Evolutionary conservation across 176 grass and related monocot genomes (phyloP).

Genomic region (Leersia perrieri): DNA sequence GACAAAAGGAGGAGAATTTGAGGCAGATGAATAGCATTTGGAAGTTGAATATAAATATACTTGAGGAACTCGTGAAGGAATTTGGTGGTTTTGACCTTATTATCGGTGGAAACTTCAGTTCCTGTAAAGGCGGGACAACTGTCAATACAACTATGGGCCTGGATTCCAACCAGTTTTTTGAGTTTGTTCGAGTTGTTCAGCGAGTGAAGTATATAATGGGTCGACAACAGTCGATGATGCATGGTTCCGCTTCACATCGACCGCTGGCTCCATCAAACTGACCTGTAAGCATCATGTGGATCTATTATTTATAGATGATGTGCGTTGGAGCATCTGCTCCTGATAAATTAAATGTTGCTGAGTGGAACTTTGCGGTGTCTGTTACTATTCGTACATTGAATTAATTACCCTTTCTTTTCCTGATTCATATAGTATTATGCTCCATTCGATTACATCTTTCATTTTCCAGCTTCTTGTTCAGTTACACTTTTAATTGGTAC

Average conservation of each 20-base stretch:
- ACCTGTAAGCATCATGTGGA: background rate
- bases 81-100: conserved; percentile 86
- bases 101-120: conserved; percentile 46
- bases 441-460: background rate
- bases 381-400: background rate
- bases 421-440: background rate
- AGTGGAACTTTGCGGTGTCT: background rate
- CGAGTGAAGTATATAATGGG: conserved; percentile 54
- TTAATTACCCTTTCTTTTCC: background rate
- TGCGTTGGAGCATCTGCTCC: background rate
- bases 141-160: conserved; percentile 62
- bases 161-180: conserved; percentile 53
- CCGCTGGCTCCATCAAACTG: background rate
- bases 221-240: conserved; percentile 15
- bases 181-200: conserved; percentile 69
- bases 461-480: background rate
- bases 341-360: background rate
- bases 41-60: conserved; percentile 40
- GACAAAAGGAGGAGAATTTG: conserved; percentile 54
- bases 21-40: conserved; percentile 51
- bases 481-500: background rate
- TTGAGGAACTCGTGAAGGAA: conserved; percentile 43
- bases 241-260: background rate
- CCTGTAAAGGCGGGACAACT: conserved; percentile 34
- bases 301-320: conserved; percentile 17